These are phyloP conservation scores for Ceratocystis variospora DNA, from an alignment of 2,329 filamentous ascomycete genomes.

Conservation along the genomic window DNA sequence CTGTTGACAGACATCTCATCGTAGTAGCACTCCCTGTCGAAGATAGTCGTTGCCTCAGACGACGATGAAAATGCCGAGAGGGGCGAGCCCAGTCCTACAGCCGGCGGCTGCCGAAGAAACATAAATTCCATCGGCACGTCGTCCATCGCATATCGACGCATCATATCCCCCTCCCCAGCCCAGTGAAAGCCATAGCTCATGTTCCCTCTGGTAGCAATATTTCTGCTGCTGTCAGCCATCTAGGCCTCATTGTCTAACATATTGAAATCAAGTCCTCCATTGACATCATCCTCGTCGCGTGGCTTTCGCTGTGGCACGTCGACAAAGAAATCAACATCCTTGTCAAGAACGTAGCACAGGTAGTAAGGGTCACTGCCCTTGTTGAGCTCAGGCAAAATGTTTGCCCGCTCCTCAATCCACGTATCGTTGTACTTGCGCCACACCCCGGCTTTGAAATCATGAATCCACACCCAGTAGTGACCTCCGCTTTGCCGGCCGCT, in stretches of 20 bases:
- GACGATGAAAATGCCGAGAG: neutral
- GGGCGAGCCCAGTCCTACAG: neutral
- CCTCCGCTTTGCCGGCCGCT: conserved; percentile 59
- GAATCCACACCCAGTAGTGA: conserved; percentile 96
- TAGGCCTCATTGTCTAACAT: conserved; percentile 12
- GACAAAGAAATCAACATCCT: conserved; percentile 42
- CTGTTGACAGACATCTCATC: neutral
- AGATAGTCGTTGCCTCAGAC: neutral
- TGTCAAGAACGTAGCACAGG: conserved; percentile 66
- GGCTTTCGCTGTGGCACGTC: conserved; percentile 31
- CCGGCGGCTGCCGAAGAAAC: neutral
- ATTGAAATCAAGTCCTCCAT: conserved; percentile 8
- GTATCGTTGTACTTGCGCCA: conserved; percentile 96
- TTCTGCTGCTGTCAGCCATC: conserved; percentile 4
- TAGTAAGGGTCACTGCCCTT: conserved; percentile 66
- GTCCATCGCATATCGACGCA: neutral
- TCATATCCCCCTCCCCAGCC: neutral
- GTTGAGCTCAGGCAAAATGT: conserved; percentile 56
- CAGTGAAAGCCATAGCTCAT: neutral
- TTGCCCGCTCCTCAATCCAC: conserved; percentile 50
- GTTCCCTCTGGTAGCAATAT: neutral
- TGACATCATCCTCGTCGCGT: conserved; percentile 12
- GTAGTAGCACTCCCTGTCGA: neutral
- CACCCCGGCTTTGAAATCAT: conserved; percentile 60
- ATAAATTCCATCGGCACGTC: neutral